phyloP scores from a whole-genome alignment of 768 basidiomycete species.

The Hebeloma cylindrosporum region DNA sequence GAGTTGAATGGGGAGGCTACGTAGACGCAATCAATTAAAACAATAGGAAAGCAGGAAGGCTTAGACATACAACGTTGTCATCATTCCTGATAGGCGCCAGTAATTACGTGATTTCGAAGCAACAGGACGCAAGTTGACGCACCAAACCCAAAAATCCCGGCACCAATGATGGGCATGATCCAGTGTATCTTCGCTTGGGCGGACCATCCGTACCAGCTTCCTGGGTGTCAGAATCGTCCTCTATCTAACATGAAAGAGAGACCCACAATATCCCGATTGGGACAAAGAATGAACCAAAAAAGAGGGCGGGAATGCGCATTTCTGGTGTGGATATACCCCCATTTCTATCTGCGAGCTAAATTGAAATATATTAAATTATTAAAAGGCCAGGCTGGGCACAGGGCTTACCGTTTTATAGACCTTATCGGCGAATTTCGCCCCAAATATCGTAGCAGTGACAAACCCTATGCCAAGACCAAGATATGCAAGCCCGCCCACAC shows the following conservation, averaged over 20 bases:
- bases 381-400: no score
- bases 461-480: constrained; percentile 60
- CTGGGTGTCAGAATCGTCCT: background rate
- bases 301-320: constrained; percentile 72
- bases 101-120: no score
- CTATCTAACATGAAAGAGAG: no score
- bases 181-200: constrained; percentile 64
- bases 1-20: constrained; percentile 64
- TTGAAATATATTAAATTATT: background rate
- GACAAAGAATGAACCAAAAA: constrained; percentile 67
- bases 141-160: constrained; percentile 60
- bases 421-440: constrained; percentile 47
- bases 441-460: constrained; percentile 44
- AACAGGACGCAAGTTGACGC: no score
- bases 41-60: background rate
- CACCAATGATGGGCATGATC: constrained; percentile 77
- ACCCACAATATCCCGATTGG: constrained; percentile 72
- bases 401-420: no score
- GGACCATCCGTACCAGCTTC: constrained; percentile 87
- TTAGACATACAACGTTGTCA: constrained; percentile 64
- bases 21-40: constrained; percentile 3
- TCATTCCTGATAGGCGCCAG: no score
- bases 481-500: constrained; percentile 53
- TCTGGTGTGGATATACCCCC: constrained; percentile 70
- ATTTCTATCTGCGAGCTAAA: constrained; percentile 50